Conservation (phyloP, 2,329 filamentous ascomycete species). For the Aspergillus proliferans region DNA sequence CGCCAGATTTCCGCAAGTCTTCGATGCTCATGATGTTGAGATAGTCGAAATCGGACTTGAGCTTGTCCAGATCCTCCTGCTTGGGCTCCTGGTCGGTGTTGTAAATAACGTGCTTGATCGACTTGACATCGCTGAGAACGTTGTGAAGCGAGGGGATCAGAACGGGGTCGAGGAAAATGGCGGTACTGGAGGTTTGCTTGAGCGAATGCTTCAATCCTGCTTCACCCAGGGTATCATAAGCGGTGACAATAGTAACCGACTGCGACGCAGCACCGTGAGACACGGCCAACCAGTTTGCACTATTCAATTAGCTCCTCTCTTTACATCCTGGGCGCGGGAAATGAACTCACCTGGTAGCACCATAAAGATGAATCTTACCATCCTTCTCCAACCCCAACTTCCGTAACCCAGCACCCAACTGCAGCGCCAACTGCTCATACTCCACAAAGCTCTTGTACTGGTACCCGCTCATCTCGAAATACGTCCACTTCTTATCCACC, state of each 20-base stretch:
- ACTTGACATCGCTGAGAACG: slow-evolving; percentile 50
- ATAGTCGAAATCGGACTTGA: slow-evolving; percentile 49
- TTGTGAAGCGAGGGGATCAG: slow-evolving; percentile 58
- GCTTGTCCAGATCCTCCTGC: slow-evolving; percentile 48
- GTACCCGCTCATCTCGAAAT: slow-evolving; percentile 76
- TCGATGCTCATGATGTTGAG: slow-evolving; percentile 51
- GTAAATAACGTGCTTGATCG: slow-evolving; percentile 54
- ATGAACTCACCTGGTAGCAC: slow-evolving; percentile 62
- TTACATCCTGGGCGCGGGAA: not conserved
- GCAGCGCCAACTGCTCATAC: slow-evolving; percentile 64
- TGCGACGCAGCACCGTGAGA: slow-evolving; percentile 55
- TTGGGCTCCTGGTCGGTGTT: slow-evolving; percentile 50
- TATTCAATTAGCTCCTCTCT: slow-evolving; percentile 28
- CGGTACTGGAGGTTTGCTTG: slow-evolving; percentile 68
- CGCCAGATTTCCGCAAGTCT: slow-evolving; percentile 48
- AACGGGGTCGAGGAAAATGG: slow-evolving; percentile 82
- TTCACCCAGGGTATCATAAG: slow-evolving; percentile 86
- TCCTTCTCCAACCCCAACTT: slow-evolving; percentile 63
- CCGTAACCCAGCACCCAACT: slow-evolving; percentile 67
- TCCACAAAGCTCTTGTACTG: slow-evolving; percentile 71
- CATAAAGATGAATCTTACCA: slow-evolving; percentile 74
- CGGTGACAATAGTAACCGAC: slow-evolving; percentile 60
- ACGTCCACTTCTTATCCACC: slow-evolving; percentile 87
- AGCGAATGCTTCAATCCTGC: slow-evolving; percentile 81
- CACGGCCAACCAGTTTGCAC: slow-evolving; percentile 75